Evolutionary conservation across 1,139 yeast species (phyloP).

Genomic region (Debaryomycetaceae sp.): DNA sequence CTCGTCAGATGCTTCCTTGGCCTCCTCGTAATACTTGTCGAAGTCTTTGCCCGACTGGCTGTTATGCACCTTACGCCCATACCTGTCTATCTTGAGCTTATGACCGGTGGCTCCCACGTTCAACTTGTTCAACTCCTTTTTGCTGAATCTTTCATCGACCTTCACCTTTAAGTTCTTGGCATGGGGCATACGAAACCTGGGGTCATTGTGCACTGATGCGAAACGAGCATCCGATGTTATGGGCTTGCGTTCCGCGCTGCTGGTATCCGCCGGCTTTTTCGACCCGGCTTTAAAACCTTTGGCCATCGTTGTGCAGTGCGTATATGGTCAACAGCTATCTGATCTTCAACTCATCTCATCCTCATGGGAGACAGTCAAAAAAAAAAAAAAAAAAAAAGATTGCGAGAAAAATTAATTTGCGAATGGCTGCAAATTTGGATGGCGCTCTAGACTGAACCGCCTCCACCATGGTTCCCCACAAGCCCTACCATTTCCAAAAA

Average conservation of each 20-base stretch:
- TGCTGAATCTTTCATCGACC: constrained; percentile 82
- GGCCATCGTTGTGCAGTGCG: constrained; percentile 1
- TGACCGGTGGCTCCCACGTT: constrained; percentile 44
- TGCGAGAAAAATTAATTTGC: not conserved
- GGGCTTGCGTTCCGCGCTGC: constrained; percentile 17
- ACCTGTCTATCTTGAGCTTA: constrained; percentile 71
- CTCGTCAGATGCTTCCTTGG: constrained; percentile 22
- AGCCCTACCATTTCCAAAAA: constrained; percentile 88
- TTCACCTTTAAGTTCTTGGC: constrained; percentile 68
- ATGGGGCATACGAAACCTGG: constrained; percentile 76
- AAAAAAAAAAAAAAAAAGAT: constrained; percentile 4
- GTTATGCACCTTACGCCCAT: constrained; percentile 68
- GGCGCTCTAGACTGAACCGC: constrained; percentile 26
- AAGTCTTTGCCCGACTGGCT: constrained; percentile 40
- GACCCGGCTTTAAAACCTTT: not conserved
- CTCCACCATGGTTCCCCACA: constrained; percentile 65
- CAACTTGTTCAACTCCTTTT: constrained; percentile 61
- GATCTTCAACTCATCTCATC: constrained; percentile 5
- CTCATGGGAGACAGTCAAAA: constrained; percentile 1
- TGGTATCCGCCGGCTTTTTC: not conserved
- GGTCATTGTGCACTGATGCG: constrained; percentile 76
- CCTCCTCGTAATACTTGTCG: constrained; percentile 62
- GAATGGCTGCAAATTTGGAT: too few species aligned
- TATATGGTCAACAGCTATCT: too few species aligned
- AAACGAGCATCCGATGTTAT: constrained; percentile 71